Base-by-base conservation (phyloP, 148 eudicot genomes). In the Salicornia ramosissima region DNA sequence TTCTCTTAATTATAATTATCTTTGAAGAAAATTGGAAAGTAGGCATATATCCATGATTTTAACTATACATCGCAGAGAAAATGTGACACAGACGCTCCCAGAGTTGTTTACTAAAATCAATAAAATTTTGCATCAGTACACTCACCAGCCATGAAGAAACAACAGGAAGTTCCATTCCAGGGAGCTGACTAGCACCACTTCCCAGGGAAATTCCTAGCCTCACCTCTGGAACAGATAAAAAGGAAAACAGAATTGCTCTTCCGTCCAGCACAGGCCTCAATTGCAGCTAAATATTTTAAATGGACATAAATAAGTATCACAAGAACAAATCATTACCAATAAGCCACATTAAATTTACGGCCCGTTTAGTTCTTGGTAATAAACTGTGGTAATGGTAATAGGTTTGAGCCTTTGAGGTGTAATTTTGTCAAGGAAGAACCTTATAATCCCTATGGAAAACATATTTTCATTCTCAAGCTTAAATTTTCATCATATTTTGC, bases 121-220 rank as follows among this genome's bases (percentile, higher is more conserved):
- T 24, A 1, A 26, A 22, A 1, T 26, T 10, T 19, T 65, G 24
- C 19, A 34, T 33, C 52, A 70, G 51, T n/a, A 67, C 43, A 75
- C 74, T 16, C 75, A 94, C 99, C 96, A 94, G 90, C 93, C 96
- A 94, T n/a, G 99, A 88, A 42, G 89, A 84, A 76, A 94, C 97
- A 60, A 90, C 99, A 2, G 99, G 93, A 51, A 94, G 79, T 67
- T 90, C 99, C 59, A 90, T 88, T 69, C 97, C 97, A 70, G 99
- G 99, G 77, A 94, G 86, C 71, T 94, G 96, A 78, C 84, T 89
- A 72, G 87, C 90, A 73, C 98, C 95, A 78, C 91, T 81, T 55
- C 99, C 99, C 79, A 91, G 88, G 59, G 97, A 92, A 72, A 94
- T 81, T 51, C 89, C 96, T 50, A 91, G 81, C 77, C 93, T 87